phyloP scores from a whole-genome alignment of 345 rosid species.

The Toxicodendron radicans region DNA sequence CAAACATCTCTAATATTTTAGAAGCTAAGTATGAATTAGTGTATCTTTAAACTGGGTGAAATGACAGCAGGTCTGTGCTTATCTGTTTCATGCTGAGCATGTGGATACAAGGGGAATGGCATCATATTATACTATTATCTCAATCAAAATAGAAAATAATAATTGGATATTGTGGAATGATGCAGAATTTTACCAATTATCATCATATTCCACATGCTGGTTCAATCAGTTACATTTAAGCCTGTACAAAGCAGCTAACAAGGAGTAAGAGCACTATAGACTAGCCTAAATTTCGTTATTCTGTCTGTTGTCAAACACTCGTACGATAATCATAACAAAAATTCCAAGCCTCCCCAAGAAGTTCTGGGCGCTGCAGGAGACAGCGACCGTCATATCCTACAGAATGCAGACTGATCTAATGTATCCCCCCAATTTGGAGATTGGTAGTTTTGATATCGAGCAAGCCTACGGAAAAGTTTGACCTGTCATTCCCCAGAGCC shows the following conservation, averaged over 20 bases:
- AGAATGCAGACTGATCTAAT: not conserved
- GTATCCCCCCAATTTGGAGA: no score
- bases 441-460: no score
- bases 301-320: conserved; percentile 1
- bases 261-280: not conserved
- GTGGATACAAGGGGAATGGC: not conserved
- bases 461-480: not conserved
- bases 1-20: not conserved
- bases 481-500: conserved; percentile 9
- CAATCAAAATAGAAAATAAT: not conserved
- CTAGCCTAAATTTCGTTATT: conserved; percentile 7
- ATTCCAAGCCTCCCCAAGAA: not conserved
- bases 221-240: conserved; percentile 3
- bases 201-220: not conserved
- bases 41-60: not conserved
- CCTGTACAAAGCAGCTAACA: not conserved
- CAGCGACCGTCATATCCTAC: not conserved
- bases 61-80: not conserved
- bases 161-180: not conserved
- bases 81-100: not conserved
- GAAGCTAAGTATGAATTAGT: not conserved
- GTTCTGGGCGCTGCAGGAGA: not conserved
- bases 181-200: not conserved
- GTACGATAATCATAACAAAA: not conserved
- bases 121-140: not conserved